phyloP scores from a whole-genome alignment of 306 rosid genomes.

The Vicia villosa region DNA sequence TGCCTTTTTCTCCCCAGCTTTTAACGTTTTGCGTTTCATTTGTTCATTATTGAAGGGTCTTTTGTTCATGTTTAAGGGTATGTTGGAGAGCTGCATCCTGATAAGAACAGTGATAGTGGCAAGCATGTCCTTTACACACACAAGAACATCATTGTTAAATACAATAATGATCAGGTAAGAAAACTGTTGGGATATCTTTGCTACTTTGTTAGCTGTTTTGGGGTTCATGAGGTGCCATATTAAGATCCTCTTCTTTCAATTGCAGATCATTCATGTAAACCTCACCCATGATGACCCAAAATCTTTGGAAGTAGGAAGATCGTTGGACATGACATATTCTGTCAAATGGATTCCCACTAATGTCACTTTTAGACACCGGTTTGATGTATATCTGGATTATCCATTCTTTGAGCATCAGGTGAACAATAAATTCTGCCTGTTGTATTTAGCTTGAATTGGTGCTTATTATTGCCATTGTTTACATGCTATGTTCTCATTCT shows the following conservation, averaged over 20 bases:
- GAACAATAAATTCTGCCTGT: constrained; percentile 25
- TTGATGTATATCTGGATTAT: constrained; percentile 94
- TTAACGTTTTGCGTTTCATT: constrained; percentile 32
- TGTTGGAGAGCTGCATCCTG: constrained; percentile 85
- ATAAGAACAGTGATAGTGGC: constrained; percentile 77
- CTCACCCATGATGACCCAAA: constrained; percentile 81
- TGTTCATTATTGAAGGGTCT: constrained; percentile 31
- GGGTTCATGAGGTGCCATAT: constrained; percentile 35
- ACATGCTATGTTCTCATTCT: constrained; percentile 25
- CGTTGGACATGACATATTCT: constrained; percentile 82
- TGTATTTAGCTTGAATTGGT: constrained; percentile 24
- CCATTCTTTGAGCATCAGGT: constrained; percentile 99
- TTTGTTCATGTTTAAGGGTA: constrained; percentile 58
- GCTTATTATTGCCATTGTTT: constrained; percentile 16
- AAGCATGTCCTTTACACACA: constrained; percentile 90
- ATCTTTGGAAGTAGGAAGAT: constrained; percentile 67
- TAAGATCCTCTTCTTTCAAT: constrained; percentile 21
- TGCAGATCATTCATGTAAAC: constrained; percentile 93
- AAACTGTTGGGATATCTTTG: constrained; percentile 29
- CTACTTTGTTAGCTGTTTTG: constrained; percentile 20
- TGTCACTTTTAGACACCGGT: constrained; percentile 85
- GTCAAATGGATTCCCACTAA: constrained; percentile 81
- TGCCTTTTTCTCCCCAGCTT: constrained; percentile 24
- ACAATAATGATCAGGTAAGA: constrained; percentile 94
- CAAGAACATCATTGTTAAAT: constrained; percentile 68